Conservation (phyloP, 1,284 basidiomycete genomes). For the Irpex sp. region DNA sequence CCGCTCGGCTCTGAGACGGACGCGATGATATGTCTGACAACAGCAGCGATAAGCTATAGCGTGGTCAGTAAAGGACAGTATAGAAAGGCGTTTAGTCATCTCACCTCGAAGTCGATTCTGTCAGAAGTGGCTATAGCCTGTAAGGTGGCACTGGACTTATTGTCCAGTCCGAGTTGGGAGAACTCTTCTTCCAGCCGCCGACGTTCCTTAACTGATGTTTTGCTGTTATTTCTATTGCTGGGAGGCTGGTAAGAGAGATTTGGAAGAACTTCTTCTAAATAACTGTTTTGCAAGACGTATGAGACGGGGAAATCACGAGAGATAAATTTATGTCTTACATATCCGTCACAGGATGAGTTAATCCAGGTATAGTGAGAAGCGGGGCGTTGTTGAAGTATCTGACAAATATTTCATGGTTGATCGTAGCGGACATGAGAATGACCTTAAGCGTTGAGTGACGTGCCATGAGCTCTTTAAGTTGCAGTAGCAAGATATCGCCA, state of each 20-base stretch:
- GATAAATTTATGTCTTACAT: conserved; percentile 38
- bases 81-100: neutral
- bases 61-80: neutral
- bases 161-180: conserved; percentile 49
- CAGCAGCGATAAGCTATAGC: conserved; percentile 61
- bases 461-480: conserved; percentile 74
- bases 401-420: conserved; percentile 82
- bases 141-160: conserved; percentile 51
- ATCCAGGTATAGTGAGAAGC: conserved; percentile 81
- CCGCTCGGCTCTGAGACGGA: conserved; percentile 52
- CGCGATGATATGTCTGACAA: conserved; percentile 65
- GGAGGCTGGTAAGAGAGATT: conserved; percentile 46
- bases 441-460: conserved; percentile 76
- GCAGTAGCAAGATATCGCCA: conserved; percentile 87
- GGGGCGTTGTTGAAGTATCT: conserved; percentile 83
- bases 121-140: conserved; percentile 62
- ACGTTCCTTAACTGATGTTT: conserved; percentile 46
- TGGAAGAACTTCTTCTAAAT: conserved; percentile 78
- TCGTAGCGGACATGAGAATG: conserved; percentile 87
- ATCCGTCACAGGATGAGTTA: conserved; percentile 78
- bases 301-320: neutral
- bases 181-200: conserved; percentile 46
- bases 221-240: conserved; percentile 32
- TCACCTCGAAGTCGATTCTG: conserved; percentile 73
- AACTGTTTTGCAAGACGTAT: conserved; percentile 38